Evolutionary conservation across 228 moss, liverwort and hornwort genomes (phyloP).

Genomic region (Sphagnum fallax): DNA sequence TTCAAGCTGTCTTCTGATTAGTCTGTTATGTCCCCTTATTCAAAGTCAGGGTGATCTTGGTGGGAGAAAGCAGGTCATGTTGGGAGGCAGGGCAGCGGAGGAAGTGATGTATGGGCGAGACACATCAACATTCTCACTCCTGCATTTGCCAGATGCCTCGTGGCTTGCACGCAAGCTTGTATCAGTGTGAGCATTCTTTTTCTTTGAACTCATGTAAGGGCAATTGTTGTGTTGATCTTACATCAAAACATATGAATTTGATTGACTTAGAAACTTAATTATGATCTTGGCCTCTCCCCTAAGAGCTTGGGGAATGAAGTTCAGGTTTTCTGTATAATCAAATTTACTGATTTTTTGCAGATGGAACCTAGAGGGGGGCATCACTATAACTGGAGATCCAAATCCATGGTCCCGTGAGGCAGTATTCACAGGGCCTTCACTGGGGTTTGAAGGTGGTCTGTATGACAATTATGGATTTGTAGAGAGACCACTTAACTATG

Average conservation of each 20-base stretch:
- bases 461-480: conserved; percentile 87
- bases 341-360: neutral
- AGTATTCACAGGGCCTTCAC: conserved; percentile 67
- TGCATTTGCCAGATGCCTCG: conserved; percentile 88
- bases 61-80: conserved; percentile 52
- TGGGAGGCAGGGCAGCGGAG: conserved; percentile 96
- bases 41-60: neutral
- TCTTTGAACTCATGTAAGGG: too few relatives aligned
- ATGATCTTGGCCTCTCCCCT: too few relatives aligned
- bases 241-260: too few relatives aligned
- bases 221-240: too few relatives aligned
- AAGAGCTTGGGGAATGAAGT: too few relatives aligned
- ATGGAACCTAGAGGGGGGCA: conserved; percentile 82
- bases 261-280: too few relatives aligned
- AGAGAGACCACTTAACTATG: conserved; percentile 67
- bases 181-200: conserved; percentile 32
- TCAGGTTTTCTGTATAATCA: too few relatives aligned
- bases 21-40: too few relatives aligned
- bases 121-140: conserved; percentile 77
- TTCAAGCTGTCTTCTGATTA: too few relatives aligned
- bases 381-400: conserved; percentile 66
- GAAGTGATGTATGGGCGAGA: conserved; percentile 94
- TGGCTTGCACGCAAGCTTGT: conserved; percentile 98
- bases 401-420: conserved; percentile 67
- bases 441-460: conserved; percentile 81